Evolutionary conservation across 306 rosid genomes (phyloP).

Genomic region (Trifolium dubium): DNA sequence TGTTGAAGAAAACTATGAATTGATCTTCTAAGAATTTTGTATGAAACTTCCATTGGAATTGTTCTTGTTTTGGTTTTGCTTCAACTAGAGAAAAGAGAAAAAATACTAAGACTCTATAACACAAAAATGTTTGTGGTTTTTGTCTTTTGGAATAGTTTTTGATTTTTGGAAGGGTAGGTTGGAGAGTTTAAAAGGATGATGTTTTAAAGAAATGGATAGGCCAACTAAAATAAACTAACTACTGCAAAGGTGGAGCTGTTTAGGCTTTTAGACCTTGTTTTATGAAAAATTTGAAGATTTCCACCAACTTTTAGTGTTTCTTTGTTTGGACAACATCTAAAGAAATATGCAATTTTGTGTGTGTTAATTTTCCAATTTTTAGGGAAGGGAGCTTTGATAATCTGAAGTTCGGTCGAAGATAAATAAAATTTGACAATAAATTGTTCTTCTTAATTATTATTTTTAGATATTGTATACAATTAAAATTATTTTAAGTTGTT

Average conservation of each 20-base stretch:
- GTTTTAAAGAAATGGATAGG: constrained; percentile 60
- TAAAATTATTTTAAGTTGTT: neutral
- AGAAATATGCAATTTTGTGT: no score
- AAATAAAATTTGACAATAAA: no score
- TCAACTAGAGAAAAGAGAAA: constrained; percentile 35
- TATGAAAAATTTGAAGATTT: neutral
- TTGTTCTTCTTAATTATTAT: neutral
- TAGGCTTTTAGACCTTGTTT: constrained; percentile 26
- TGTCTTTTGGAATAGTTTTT: constrained; percentile 31
- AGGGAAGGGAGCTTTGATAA: no score
- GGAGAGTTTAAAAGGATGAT: constrained; percentile 45
- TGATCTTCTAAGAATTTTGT: constrained; percentile 73
- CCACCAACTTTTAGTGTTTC: no score
- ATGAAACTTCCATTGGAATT: constrained; percentile 65
- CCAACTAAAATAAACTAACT: constrained; percentile 68
- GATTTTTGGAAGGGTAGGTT: constrained; percentile 43
- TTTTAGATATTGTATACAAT: neutral
- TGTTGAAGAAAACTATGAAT: constrained; percentile 68
- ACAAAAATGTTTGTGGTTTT: constrained; percentile 5
- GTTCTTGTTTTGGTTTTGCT: neutral
- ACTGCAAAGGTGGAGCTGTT: constrained; percentile 49
- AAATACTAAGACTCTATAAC: constrained; percentile 14
- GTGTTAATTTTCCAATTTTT: no score
- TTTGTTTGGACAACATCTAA: neutral
- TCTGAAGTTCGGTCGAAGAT: no score